Conservation (phyloP, 1,284 basidiomycete genomes). For the Austroboletus novae-zelandiae region DNA sequence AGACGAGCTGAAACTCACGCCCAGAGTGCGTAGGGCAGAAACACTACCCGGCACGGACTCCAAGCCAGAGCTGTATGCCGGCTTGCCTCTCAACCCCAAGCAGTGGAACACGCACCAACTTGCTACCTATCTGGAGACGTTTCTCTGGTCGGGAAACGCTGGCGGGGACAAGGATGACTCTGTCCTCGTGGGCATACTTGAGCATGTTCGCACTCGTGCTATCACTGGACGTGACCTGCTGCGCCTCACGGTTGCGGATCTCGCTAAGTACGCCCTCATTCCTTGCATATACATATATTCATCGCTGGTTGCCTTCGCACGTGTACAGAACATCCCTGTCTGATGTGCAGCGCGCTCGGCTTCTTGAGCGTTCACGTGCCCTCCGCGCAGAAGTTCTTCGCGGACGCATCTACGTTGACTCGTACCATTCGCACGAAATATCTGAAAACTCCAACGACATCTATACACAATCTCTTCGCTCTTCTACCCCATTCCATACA, state of each 20-base stretch:
- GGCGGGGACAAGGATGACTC: neutral
- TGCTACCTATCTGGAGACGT: conserved; percentile 20
- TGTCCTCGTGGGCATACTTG: conserved; percentile 13
- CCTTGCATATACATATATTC: neutral
- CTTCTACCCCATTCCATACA: conserved; percentile 10
- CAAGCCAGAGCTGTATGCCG: neutral
- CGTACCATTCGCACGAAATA: conserved; percentile 17
- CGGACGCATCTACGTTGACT: conserved; percentile 23
- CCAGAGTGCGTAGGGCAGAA: conserved; percentile 11
- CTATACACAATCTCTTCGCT: conserved; percentile 1
- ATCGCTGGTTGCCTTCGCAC: neutral
- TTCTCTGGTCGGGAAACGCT: conserved; percentile 2
- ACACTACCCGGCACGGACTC: conserved; percentile 10
- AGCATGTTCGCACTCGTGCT: conserved; percentile 18
- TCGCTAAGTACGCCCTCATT: conserved; percentile 17
- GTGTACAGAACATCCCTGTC: conserved; percentile 23
- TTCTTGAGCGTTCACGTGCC: conserved; percentile 23
- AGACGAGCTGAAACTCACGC: conserved; percentile 1
- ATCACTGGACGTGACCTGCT: conserved; percentile 30
- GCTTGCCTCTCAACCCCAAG: conserved; percentile 28
- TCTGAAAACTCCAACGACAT: conserved; percentile 12
- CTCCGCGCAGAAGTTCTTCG: conserved; percentile 29
- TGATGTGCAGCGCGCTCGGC: conserved; percentile 13
- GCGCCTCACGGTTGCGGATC: conserved; percentile 27
- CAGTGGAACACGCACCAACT: conserved; percentile 26